These are phyloP conservation scores for Lolium rigidum DNA, from an alignment of 176 grass and related monocot genomes.

Conservation along the genomic window DNA sequence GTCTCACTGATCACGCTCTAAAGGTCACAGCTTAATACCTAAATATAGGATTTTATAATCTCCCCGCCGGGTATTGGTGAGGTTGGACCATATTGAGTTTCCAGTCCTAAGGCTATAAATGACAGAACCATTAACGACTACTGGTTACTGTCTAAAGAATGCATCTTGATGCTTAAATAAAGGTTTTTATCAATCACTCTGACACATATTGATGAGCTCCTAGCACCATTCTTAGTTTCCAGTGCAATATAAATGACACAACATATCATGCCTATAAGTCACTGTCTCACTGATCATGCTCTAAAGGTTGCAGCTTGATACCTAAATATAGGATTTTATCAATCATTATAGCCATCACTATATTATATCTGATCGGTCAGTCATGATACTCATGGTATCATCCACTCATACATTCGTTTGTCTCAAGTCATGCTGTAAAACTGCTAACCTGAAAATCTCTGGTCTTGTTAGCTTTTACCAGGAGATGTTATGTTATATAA, in stretches of 20 bases:
- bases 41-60: neutral
- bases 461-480: neutral
- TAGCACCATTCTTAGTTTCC: neutral
- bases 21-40: neutral
- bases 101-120: neutral
- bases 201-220: neutral
- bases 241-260: neutral
- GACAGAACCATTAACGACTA: neutral
- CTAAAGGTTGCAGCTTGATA: neutral
- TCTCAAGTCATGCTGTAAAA: neutral
- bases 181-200: neutral
- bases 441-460: no score
- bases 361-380: neutral
- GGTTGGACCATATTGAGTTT: neutral
- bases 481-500: neutral
- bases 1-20: neutral
- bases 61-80: neutral
- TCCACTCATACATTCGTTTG: neutral
- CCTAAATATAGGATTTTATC: neutral
- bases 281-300: neutral
- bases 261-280: neutral
- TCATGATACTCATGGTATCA: neutral
- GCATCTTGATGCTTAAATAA: neutral
- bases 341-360: neutral
- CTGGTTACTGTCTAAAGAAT: neutral